A percentile compares a stretch with the other conserved stretches of the same genome.
phyloP scores from a whole-genome alignment of 2,329 filamentous ascomycete genomes.

The Peltaster fructicola region DNA sequence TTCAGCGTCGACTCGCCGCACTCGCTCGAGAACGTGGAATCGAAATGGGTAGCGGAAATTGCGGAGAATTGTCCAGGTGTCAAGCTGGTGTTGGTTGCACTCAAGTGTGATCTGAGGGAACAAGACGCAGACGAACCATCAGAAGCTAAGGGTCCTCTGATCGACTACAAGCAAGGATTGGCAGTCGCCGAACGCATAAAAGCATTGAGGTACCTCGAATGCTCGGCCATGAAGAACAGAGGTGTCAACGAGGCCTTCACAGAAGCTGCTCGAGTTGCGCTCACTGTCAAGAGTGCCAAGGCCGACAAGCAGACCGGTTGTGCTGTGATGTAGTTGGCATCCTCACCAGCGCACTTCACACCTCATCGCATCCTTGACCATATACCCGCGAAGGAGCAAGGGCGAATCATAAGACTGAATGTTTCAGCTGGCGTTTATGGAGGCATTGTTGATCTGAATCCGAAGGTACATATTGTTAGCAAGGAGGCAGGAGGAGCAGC shows the following conservation, averaged over 20 bases:
- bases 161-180: conserved; percentile 80
- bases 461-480: no score
- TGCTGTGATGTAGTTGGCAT: conserved; percentile 23
- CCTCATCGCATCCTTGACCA: no score
- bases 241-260: conserved; percentile 98
- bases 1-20: conserved; percentile 93
- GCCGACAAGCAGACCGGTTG: conserved; percentile 29
- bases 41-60: conserved; percentile 97
- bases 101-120: conserved; percentile 93
- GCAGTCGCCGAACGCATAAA: conserved; percentile 84
- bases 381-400: no score
- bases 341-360: no score
- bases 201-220: conserved; percentile 88
- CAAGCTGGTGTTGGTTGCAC: conserved; percentile 81
- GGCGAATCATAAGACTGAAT: no score
- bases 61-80: conserved; percentile 93
- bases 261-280: conserved; percentile 83
- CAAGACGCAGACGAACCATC: conserved; percentile 42
- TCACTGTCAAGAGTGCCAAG: conserved; percentile 37
- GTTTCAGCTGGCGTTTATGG: no score
- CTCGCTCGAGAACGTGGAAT: conserved; percentile 94
- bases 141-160: conserved; percentile 42
- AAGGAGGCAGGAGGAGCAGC: no score
- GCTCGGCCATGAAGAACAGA: conserved; percentile 93
- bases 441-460: no score